Evolutionary conservation across 2,329 filamentous ascomycete genomes (phyloP).

Genomic region (Westerdykella ornata): DNA sequence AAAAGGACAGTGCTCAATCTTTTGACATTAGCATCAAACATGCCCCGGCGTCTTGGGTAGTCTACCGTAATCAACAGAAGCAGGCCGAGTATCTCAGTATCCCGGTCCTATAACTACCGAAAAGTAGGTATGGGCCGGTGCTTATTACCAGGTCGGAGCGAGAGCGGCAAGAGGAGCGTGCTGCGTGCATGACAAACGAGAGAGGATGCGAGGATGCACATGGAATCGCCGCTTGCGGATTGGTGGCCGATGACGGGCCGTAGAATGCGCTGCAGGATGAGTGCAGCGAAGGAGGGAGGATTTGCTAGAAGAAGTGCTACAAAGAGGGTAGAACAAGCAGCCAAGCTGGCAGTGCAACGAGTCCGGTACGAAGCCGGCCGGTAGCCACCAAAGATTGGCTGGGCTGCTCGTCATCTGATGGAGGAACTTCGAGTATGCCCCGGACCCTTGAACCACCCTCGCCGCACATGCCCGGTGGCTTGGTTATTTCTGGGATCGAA

Average conservation of each 20-base stretch:
- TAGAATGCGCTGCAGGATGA: neutral
- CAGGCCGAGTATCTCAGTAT: constrained; percentile 1
- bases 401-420: constrained; percentile 4
- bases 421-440: neutral
- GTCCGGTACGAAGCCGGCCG: neutral
- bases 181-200: neutral
- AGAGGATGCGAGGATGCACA: neutral
- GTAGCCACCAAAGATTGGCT: constrained; percentile 2
- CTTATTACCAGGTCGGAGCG: neutral
- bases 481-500: constrained; percentile 3
- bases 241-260: neutral
- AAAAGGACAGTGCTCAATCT: constrained; percentile 9
- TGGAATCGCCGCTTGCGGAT: neutral
- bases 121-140: constrained; percentile 3
- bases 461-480: neutral
- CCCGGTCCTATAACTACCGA: constrained; percentile 3
- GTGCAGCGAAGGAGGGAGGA: neutral
- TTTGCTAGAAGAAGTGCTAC: constrained; percentile 2
- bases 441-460: neutral
- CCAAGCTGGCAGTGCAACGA: constrained; percentile 1
- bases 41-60: neutral
- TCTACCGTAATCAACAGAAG: constrained; percentile 3
- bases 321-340: constrained; percentile 3
- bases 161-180: neutral
- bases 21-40: constrained; percentile 1